Evolutionary conservation across 768 basidiomycete genomes (phyloP).

Genomic region (Podaxis sp.): DNA sequence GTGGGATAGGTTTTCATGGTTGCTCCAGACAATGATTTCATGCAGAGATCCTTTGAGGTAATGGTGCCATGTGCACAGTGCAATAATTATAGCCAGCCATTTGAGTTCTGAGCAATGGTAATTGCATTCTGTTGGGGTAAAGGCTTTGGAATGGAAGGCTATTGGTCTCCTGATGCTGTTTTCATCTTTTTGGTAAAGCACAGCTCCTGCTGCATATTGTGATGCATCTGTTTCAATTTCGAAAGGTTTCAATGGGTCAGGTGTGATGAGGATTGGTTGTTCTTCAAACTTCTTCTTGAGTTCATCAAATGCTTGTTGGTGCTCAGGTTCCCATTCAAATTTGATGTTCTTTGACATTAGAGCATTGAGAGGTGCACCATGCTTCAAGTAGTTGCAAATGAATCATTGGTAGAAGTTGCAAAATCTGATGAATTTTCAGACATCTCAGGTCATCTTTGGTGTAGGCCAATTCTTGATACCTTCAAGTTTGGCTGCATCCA

Average conservation of each 20-base stretch:
- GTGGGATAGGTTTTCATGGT: no score
- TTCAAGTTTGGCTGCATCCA: constrained; percentile 33
- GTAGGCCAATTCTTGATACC: constrained; percentile 33
- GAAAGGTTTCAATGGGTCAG: background rate
- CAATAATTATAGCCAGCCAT: no score
- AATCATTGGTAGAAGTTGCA: constrained; percentile 29
- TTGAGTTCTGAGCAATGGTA: no score
- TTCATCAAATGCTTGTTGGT: constrained; percentile 23
- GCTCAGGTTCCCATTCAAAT: constrained; percentile 23
- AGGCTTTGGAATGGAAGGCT: no score
- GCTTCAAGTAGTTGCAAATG: background rate
- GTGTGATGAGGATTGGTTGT: background rate
- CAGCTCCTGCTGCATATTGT: no score
- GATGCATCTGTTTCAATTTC: no score
- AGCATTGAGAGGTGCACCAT: background rate
- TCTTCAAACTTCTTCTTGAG: constrained; percentile 25
- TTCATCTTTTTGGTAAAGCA: no score
- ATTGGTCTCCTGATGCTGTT: no score
- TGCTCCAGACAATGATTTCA: no score
- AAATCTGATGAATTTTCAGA: constrained; percentile 42
- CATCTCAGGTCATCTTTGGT: constrained; percentile 22
- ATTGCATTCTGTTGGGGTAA: no score
- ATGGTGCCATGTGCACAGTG: no score
- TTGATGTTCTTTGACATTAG: constrained; percentile 13
- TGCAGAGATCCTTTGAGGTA: no score